phyloP scores from a whole-genome alignment of 768 basidiomycete genomes.

The Leccinum ochraceum region DNA sequence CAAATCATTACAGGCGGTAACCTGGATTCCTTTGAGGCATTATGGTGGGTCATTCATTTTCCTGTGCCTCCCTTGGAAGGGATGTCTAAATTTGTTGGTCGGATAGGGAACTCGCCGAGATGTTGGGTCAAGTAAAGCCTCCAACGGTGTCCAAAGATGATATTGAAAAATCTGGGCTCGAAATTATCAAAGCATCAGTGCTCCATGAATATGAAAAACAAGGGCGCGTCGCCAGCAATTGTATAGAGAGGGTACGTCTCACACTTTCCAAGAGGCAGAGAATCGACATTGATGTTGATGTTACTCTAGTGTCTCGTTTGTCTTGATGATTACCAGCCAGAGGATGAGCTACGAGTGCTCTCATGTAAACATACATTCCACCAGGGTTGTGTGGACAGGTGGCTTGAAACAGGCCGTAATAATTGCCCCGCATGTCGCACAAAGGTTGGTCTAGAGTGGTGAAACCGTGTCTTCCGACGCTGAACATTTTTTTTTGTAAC shows the following conservation, averaged over 20 bases:
- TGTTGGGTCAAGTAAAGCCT: conserved; percentile 81
- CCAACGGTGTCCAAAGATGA: conserved; percentile 82
- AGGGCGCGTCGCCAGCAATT: conserved; percentile 73
- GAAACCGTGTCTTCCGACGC: not conserved
- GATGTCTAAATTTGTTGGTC: conserved; percentile 2
- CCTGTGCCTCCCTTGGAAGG: not conserved
- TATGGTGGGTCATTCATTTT: conserved; percentile 52
- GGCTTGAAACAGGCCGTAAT: conserved; percentile 83
- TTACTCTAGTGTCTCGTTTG: conserved; percentile 74
- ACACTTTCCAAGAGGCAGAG: not conserved
- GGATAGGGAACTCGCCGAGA: conserved; percentile 74
- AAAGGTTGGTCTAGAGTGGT: conserved; percentile 46
- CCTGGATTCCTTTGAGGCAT: conserved; percentile 77
- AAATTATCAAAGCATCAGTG: conserved; percentile 60
- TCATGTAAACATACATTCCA: conserved; percentile 91
- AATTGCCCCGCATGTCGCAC: conserved; percentile 92
- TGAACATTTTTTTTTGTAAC: not conserved
- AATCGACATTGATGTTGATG: not conserved
- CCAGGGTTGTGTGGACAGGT: conserved; percentile 82
- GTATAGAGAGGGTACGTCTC: conserved; percentile 69
- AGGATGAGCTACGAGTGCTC: conserved; percentile 81
- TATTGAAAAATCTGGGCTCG: conserved; percentile 80
- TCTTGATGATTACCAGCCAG: conserved; percentile 77
- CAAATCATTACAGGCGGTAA: conserved; percentile 82
- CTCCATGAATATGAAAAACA: conserved; percentile 57